phyloP scores from a whole-genome alignment of 2,329 filamentous ascomycete genomes.

The Sclerotinia sclerotiorum region DNA sequence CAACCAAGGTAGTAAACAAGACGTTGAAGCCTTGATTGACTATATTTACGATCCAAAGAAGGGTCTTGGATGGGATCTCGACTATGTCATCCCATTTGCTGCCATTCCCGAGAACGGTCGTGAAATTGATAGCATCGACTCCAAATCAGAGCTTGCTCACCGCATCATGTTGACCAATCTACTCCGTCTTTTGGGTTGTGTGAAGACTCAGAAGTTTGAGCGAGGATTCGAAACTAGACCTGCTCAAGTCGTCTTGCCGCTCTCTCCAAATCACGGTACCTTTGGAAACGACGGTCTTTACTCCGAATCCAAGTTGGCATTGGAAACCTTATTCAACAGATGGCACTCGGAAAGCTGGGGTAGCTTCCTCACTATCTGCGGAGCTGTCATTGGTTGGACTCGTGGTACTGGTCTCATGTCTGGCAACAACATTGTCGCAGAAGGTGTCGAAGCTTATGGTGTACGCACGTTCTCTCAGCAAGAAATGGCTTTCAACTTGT shows the following conservation, averaged over 20 bases:
- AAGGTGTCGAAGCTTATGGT: conserved; percentile 93
- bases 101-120: conserved; percentile 97
- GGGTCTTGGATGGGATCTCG: conserved; percentile 96
- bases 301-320: conserved; percentile 93
- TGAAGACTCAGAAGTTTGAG: conserved; percentile 87
- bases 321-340: conserved; percentile 97
- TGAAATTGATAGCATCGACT: conserved; percentile 95
- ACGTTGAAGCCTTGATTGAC: conserved; percentile 87
- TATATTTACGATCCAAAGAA: conserved; percentile 98
- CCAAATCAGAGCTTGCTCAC: conserved; percentile 95
- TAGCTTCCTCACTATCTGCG: conserved; percentile 96
- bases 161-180: conserved; percentile 99
- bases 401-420: conserved; percentile 97
- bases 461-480: conserved; percentile 98
- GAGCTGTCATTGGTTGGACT: conserved; percentile 98
- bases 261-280: conserved; percentile 97
- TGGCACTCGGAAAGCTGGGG: conserved; percentile 98
- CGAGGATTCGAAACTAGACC: conserved; percentile 92
- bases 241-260: conserved; percentile 90
- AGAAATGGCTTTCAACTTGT: conserved; percentile 98
- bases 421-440: conserved; percentile 95
- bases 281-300: conserved; percentile 98
- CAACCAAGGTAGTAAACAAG: conserved; percentile 98
- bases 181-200: conserved; percentile 80
- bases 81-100: conserved; percentile 93